A percentile compares a stretch with the other conserved stretches of the same genome.
Evolutionary conservation across 495 filamentous ascomycete genomes (phyloP).

Genomic region (Penicillium antarcticum): DNA sequence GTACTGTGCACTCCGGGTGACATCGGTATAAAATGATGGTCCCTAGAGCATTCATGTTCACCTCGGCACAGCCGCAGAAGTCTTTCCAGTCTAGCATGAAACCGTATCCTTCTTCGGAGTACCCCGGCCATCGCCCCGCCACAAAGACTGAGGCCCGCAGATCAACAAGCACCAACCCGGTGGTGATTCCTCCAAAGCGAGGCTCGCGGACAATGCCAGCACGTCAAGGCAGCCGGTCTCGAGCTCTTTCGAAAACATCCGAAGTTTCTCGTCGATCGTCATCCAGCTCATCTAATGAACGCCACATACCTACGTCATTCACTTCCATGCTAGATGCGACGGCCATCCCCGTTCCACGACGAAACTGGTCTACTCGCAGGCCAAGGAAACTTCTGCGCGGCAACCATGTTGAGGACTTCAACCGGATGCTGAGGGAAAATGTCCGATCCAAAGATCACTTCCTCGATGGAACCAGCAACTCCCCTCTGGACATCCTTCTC

Average conservation of each 20-base stretch:
- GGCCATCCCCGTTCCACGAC: constrained; percentile 40
- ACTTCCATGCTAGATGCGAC: constrained; percentile 45
- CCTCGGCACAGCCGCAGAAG: constrained; percentile 27
- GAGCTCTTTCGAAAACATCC: constrained; percentile 19
- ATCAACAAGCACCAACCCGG: constrained; percentile 31
- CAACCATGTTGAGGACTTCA: constrained; percentile 46
- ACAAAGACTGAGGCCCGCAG: constrained; percentile 2
- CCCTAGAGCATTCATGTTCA: constrained; percentile 42
- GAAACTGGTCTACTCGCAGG: constrained; percentile 28
- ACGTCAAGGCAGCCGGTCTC: constrained; percentile 18
- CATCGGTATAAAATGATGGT: constrained; percentile 40
- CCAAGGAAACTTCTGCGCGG: constrained; percentile 37
- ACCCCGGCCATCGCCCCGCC: constrained; percentile 10
- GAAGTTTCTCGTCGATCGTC: constrained; percentile 29
- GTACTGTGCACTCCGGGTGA: constrained; percentile 14
- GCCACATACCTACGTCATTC: constrained; percentile 32
- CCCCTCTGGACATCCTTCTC: constrained; percentile 41
- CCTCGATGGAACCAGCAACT: constrained; percentile 28
- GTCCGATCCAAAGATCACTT: constrained; percentile 28
- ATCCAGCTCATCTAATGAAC: constrained; percentile 30
- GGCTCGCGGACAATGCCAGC: constrained; percentile 20
- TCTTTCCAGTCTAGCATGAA: constrained; percentile 17
- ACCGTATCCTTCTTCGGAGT: constrained; percentile 4
- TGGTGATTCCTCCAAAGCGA: constrained; percentile 44
- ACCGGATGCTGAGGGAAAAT: constrained; percentile 40